Base-by-base conservation (phyloP, 345 rosid genomes). In the Noccaea bulbosa region DNA sequence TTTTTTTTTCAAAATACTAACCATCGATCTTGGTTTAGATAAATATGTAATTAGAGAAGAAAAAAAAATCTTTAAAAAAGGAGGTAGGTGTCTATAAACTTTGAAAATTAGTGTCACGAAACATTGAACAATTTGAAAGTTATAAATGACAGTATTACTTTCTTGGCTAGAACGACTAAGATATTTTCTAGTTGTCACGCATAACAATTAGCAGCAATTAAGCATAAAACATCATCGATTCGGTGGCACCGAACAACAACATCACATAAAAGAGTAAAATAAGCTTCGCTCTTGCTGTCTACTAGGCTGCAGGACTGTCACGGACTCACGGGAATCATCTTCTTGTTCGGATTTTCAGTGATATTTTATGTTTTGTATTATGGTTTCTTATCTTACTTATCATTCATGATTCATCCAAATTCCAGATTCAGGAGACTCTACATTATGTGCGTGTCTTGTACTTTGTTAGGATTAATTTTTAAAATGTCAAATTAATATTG, bases 241-340 rank as follows among this genome's bases (percentile, higher is more conserved):
- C 35, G 56, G 37, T 51, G 56, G 37, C 56, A 46, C 50, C 37
- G 57, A 53, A 52, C 17, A 30, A 11, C 8, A 16, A 16, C 51
- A 16, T 8, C 8, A 47, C 17, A 47, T 16, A 16, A 46, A 46
- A 4, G 45, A 43, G 12, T 43, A 32, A 37, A 47, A 10, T 7
- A 22, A 22, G 4, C 24, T 57, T 47, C 48, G 17, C 9, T 37
- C 2, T 22, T 37, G 65, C 47, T 39, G 8, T 54, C 5, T 32
- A 58, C 20, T 46, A 47, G 16, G 50, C 33, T 59, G 65, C 66
- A 48, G 14, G 67, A 27, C 32, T 48, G 20, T 47, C 74, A 27
- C 22, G 22, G 22, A 52, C 57, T 35, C 38, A 65, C 70, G 51
- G 74, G 74, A 39, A 60, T 47, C 32, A 39, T 35, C 16, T 70